Conservation (phyloP, 2,329 filamentous ascomycete genomes). For the Fonsecaea pugnacius region DNA sequence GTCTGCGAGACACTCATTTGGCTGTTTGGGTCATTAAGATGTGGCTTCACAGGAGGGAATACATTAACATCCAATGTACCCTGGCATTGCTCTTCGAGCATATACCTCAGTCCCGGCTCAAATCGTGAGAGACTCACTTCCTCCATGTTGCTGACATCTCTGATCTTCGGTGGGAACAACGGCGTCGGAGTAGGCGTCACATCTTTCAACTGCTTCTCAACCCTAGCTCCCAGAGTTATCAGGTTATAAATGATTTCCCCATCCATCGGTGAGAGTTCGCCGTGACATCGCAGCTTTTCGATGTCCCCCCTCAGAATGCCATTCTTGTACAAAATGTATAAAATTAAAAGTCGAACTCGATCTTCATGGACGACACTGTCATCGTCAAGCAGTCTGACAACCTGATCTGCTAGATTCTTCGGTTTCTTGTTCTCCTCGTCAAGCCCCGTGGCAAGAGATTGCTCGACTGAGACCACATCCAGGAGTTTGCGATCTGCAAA, state of each 20-base stretch:
- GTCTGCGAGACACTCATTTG: constrained; percentile 64
- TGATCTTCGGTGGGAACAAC: constrained; percentile 65
- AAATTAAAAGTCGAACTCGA: constrained; percentile 79
- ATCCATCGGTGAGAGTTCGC: constrained; percentile 74
- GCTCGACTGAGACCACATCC: constrained; percentile 86
- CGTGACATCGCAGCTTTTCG: constrained; percentile 80
- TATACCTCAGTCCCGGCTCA: constrained; percentile 76
- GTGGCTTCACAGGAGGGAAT: constrained; percentile 76
- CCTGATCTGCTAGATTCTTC: constrained; percentile 82
- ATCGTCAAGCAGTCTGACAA: constrained; percentile 87
- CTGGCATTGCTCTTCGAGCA: constrained; percentile 74
- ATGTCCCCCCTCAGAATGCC: constrained; percentile 85
- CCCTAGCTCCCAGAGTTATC: constrained; percentile 77
- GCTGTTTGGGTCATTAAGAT: constrained; percentile 54
- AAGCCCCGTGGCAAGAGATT: constrained; percentile 86
- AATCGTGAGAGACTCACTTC: constrained; percentile 87
- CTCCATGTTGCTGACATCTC: constrained; percentile 51
- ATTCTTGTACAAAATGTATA: constrained; percentile 84
- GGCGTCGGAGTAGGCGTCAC: constrained; percentile 66
- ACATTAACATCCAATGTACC: constrained; percentile 68
- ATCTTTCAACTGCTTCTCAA: constrained; percentile 76
- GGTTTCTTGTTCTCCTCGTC: constrained; percentile 92
- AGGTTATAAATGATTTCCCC: constrained; percentile 74
- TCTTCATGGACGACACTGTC: constrained; percentile 72
- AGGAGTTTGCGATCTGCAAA: constrained; percentile 84